Evolutionary conservation across 805 yeast species (phyloP).

Genomic region (Candida fluviatilis): DNA sequence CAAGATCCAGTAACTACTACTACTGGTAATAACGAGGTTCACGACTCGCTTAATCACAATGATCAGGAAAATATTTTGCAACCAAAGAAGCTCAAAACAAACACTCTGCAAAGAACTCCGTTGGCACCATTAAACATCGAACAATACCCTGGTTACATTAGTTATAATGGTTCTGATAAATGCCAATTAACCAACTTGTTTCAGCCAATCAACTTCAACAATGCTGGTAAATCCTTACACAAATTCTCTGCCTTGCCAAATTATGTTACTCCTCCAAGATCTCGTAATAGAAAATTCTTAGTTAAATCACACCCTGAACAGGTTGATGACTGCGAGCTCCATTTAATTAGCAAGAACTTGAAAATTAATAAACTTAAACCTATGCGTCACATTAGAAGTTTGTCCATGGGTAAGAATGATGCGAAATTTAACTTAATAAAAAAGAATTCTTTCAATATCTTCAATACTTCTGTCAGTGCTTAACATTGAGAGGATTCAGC

Average conservation of each 20-base stretch:
- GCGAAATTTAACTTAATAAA: conserved; percentile 29
- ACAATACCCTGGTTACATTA: conserved; percentile 27
- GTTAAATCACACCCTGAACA: conserved; percentile 9
- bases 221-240: conserved; percentile 26
- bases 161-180: conserved; percentile 8
- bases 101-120: conserved; percentile 17
- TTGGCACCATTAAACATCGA: conserved; percentile 25
- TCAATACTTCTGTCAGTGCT: not conserved
- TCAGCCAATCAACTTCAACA: conserved; percentile 26
- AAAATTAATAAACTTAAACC: not conserved
- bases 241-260: conserved; percentile 28
- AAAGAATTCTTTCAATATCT: conserved; percentile 27
- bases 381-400: conserved; percentile 25
- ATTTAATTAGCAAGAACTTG: not conserved
- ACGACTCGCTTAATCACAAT: conserved; percentile 16
- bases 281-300: conserved; percentile 6
- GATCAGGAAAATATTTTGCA: conserved; percentile 42
- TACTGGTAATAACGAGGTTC: not conserved
- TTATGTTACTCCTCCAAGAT: conserved; percentile 33
- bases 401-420: conserved; percentile 37
- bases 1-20: conserved; percentile 8
- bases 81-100: conserved; percentile 17
- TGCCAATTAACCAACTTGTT: conserved; percentile 23
- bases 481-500: too few relatives aligned
- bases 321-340: conserved; percentile 10